phyloP scores from a whole-genome alignment of 495 filamentous ascomycete species.

The Aspergillus cavernicola region DNA sequence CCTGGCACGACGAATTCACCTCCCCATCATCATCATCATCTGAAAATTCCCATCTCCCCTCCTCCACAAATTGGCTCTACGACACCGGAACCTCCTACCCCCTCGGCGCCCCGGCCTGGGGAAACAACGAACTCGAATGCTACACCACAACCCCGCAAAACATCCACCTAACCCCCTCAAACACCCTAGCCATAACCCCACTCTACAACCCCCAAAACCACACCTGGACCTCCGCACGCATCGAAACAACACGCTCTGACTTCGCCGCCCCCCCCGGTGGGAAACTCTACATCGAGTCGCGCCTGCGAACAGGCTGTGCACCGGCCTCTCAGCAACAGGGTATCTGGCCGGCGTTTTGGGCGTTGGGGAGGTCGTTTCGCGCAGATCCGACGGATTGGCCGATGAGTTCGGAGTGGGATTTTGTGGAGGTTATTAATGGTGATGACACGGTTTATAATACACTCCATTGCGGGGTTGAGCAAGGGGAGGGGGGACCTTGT shows the following conservation, averaged over 20 bases:
- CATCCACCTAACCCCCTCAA: neutral
- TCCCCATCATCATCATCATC: neutral
- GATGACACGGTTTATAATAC: neutral
- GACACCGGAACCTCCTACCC: conserved; percentile 6
- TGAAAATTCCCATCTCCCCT: conserved; percentile 1
- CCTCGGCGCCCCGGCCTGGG: conserved; percentile 6
- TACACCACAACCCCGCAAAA: conserved; percentile 5
- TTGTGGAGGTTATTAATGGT: conserved; percentile 4
- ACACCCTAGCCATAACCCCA: conserved; percentile 3
- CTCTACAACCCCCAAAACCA: neutral
- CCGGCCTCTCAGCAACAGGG: neutral
- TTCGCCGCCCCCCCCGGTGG: conserved; percentile 2
- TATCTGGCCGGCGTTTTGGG: conserved; percentile 12
- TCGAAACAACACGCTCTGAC: neutral
- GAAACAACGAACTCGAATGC: conserved; percentile 8
- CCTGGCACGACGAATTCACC: conserved; percentile 11
- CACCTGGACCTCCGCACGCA: conserved; percentile 7
- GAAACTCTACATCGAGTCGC: conserved; percentile 4
- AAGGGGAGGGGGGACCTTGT: neutral
- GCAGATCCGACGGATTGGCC: conserved; percentile 7
- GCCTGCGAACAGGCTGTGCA: conserved; percentile 5
- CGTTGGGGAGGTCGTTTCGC: neutral
- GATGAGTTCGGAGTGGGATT: conserved; percentile 3
- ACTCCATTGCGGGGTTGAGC: neutral
- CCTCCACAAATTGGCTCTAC: conserved; percentile 8